Evolutionary conservation across 2,329 filamentous ascomycete species (phyloP).

Genomic region (Epichloe scottii): DNA sequence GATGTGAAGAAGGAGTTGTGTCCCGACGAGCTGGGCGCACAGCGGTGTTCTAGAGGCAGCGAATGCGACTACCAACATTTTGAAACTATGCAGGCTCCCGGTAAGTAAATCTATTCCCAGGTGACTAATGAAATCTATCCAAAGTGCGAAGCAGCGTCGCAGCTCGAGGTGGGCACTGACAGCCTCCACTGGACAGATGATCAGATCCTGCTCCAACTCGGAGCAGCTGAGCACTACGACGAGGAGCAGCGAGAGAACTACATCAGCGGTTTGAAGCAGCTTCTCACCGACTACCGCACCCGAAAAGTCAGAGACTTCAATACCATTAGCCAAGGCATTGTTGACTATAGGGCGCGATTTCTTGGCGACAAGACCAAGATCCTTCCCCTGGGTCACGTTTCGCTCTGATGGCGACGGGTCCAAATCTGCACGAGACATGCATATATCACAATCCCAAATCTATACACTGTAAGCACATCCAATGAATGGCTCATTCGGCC

Average conservation of each 20-base stretch:
- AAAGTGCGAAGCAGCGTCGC: slow-evolving; percentile 5
- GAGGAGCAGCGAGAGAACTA: slow-evolving; percentile 49
- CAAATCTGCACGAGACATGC: neutral
- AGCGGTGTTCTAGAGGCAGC: slow-evolving; percentile 56
- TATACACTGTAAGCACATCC: slow-evolving; percentile 4
- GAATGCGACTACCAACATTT: slow-evolving; percentile 75
- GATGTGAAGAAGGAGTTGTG: slow-evolving; percentile 64
- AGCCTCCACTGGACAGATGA: slow-evolving; percentile 43
- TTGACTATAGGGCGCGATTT: slow-evolving; percentile 53
- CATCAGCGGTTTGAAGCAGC: slow-evolving; percentile 46
- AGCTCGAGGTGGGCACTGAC: slow-evolving; percentile 34
- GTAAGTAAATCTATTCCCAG: slow-evolving; percentile 18
- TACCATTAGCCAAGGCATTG: slow-evolving; percentile 52
- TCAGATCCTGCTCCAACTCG: slow-evolving; percentile 60
- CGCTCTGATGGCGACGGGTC: slow-evolving; percentile 8
- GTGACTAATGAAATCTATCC: slow-evolving; percentile 8
- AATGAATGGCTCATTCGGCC: neutral
- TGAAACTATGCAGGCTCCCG: slow-evolving; percentile 24
- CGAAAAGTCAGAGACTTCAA: slow-evolving; percentile 53
- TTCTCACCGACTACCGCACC: slow-evolving; percentile 47
- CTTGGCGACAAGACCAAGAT: slow-evolving; percentile 52
- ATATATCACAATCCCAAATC: neutral
- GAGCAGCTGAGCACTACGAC: slow-evolving; percentile 50
- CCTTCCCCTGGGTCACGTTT: slow-evolving; percentile 41
- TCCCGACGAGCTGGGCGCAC: slow-evolving; percentile 57